Base-by-base conservation (phyloP, 2,329 filamentous ascomycete species). In the Monascus ruber region DNA sequence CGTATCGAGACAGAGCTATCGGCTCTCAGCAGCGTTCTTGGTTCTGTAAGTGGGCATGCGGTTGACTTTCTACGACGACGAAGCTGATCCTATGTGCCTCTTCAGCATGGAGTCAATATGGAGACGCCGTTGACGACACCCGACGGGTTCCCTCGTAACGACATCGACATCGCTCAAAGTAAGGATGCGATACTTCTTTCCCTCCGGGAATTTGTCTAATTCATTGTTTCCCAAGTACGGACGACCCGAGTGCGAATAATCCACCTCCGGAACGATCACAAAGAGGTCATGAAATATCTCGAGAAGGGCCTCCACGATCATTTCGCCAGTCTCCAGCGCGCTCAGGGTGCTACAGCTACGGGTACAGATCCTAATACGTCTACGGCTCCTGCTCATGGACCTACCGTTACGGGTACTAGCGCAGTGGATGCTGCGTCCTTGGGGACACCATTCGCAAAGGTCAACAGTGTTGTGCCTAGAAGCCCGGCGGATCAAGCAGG, bases 111-210 rank as follows among this genome's bases (percentile, higher is more conserved):
- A 34, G 89, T 94, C 38, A 81, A 83, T 53, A 98, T 98, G 91
- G 81, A 82, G 53, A 95, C 91, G 5, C 73, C 78, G 42, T 76
- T 98, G 31, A 77, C 86, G 24, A 95, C 89, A 9, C 76, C 79
- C 44, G 91, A 96, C 64, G 91, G 91, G 35, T 98, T 85, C 59
- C 91, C 91, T 27, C 77, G 91, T 57, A 81, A 85, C 52, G 91
- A 98, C 63, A 81, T 98, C 47, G 91, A 98, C 60, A 83, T 98
- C 46, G 83, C 91, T 25, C 89, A 95, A 66, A 91, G 86, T 91
- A 77, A 48, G 71, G 36, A 32, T 27, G 3, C 27, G 34, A 2
- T 27, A 11, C 26, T 38, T 27, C 24, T 10, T 31, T 10, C 38
- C 26, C 5, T 34, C 10, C 7, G 17, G 25, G n/a, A 7, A 41